These are phyloP conservation scores for Trichoderma asperellum DNA, from an alignment of 2,329 filamentous ascomycete species.

Conservation along the genomic window DNA sequence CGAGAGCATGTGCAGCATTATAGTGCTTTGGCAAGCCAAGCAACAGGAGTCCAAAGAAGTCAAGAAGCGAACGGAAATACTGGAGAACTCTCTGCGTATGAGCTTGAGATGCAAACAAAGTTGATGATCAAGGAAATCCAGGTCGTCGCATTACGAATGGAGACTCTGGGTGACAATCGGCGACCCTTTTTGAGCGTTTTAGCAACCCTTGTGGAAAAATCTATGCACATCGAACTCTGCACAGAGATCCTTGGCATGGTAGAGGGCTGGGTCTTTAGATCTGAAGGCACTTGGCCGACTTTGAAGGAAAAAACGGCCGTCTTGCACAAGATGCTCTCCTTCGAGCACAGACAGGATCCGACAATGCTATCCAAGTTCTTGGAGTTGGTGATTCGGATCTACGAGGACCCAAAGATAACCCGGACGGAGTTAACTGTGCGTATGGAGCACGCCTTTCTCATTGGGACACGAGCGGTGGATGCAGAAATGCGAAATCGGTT, in stretches of 20 bases:
- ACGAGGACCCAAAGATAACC: conserved; percentile 95
- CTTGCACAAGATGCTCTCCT: conserved; percentile 97
- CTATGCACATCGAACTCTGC: conserved; percentile 82
- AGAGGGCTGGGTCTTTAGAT: conserved; percentile 94
- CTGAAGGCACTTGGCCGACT: conserved; percentile 92
- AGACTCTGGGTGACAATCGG: conserved; percentile 85
- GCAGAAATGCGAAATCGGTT: conserved; percentile 97
- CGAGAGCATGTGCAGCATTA: conserved; percentile 89
- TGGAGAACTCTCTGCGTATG: conserved; percentile 69
- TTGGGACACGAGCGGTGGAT: conserved; percentile 89
- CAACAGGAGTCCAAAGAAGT: conserved; percentile 48
- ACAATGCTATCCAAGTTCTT: conserved; percentile 91
- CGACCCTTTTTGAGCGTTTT: conserved; percentile 94
- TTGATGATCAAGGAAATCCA: conserved; percentile 96
- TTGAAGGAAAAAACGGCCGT: conserved; percentile 99
- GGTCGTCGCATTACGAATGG: conserved; percentile 88
- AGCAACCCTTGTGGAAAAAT: conserved; percentile 93
- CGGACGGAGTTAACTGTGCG: conserved; percentile 94
- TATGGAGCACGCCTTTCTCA: conserved; percentile 97
- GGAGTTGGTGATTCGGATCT: conserved; percentile 94
- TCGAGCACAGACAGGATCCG: conserved; percentile 81
- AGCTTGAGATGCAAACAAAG: conserved; percentile 85
- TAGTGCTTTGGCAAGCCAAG: conserved; percentile 58
- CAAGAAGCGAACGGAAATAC: conserved; percentile 59
- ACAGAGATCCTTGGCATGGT: conserved; percentile 93